Base-by-base conservation (phyloP, 1,284 basidiomycete species). In the Irpex sp. region DNA sequence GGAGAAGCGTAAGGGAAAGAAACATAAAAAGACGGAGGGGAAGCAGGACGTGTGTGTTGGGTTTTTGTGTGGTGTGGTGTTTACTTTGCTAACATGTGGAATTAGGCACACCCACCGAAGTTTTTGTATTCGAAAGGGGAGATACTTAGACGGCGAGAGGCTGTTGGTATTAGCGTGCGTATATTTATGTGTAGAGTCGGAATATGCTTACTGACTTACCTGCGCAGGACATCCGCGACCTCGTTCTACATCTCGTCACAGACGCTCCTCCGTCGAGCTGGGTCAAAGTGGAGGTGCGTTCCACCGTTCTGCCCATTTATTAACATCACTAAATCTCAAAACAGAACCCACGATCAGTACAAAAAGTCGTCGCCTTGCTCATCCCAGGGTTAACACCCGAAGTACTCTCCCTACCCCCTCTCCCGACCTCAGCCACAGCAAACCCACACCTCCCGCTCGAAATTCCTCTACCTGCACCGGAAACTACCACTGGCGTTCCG, bases 191-290 rank as follows among this genome's bases (percentile, higher is more conserved):
- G 3, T 26, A 26, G 3, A 26, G 26, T 26, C n/a, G n/a, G n/a
- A n/a, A n/a, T n/a, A n/a, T n/a, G 26, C 26, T 26, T 36, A 58
- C 51, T 62, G 8, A 71, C 63, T 36, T 49, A 31, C 62, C 26
- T 59, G 17, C 52, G 9, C 68, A 96, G 94, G 93, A 96, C 72
- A 82, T 96, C 34, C 84, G 94, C 19, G 94, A 97, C 71, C 79
- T 97, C 37, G 82, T 91, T 3, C 77, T 97, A 2, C 91, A 94
- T 70, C 79, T 96, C 54, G 77, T 89, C n/a, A 89, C 91, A 0
- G 93, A 96, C 69, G 88, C 87, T 4, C 88, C 90, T 26, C 88
- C 89, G 1, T 89, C 91, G 0, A 86, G 86, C 59, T 97, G 94
- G 93, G 82, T 97, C 34, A 82, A 86, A 63, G 84, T 95, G 51